A percentile compares a stretch with the other conserved stretches of the same genome.
Evolutionary conservation across 805 yeast genomes (phyloP).

Genomic region (Saccharomycopsis javanensis): DNA sequence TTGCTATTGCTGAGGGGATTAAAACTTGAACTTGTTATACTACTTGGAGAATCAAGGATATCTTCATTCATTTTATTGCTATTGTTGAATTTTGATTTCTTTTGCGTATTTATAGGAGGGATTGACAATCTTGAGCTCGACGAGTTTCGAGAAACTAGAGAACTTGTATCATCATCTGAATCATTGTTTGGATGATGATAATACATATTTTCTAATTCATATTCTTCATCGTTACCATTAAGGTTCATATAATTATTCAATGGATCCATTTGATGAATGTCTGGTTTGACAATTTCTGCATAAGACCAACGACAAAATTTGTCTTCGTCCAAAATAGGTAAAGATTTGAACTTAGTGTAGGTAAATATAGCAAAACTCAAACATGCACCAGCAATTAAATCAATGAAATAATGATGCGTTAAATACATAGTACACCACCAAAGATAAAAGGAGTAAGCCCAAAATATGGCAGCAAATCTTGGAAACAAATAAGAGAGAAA

Average conservation of each 20-base stretch:
- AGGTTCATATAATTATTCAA: constrained; percentile 1
- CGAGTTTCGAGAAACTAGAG: constrained; percentile 14
- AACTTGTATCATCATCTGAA: constrained; percentile 15
- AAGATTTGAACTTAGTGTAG: constrained; percentile 52
- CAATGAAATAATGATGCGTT: constrained; percentile 94
- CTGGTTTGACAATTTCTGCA: constrained; percentile 28
- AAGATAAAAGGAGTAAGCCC: constrained; percentile 77
- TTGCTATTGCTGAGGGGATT: background rate
- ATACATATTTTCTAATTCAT: constrained; percentile 11
- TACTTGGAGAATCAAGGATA: background rate
- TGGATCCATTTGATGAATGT: constrained; percentile 15
- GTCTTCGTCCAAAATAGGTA: constrained; percentile 49
- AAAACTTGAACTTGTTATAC: background rate
- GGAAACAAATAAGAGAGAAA: constrained; percentile 84
- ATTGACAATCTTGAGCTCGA: constrained; percentile 11
- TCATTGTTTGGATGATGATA: constrained; percentile 1
- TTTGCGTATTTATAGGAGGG: constrained; percentile 1
- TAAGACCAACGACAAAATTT: constrained; percentile 68
- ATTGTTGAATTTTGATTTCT: background rate
- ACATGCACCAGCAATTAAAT: constrained; percentile 90
- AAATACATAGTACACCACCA: constrained; percentile 99
- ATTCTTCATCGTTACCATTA: constrained; percentile 6
- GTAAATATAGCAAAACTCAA: constrained; percentile 48
- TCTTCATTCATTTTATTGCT: background rate
- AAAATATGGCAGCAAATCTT: constrained; percentile 49